Conservation (phyloP, 208 protist genomes). For the Acanthamoeba sp. region DNA sequence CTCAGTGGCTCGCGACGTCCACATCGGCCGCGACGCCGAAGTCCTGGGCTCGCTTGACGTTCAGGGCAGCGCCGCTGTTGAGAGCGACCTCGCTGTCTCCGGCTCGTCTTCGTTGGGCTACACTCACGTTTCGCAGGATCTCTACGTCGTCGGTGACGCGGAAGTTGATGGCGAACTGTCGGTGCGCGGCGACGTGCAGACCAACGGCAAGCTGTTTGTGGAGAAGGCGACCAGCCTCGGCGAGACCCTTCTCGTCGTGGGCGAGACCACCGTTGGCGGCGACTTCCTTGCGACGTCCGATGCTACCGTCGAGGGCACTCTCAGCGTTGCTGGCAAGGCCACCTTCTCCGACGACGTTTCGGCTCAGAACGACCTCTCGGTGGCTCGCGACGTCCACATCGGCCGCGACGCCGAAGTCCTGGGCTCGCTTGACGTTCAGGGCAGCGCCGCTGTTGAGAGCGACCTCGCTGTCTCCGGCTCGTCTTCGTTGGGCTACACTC, state of each 20-base stretch:
- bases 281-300: background rate
- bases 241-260: background rate
- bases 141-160: background rate
- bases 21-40: background rate
- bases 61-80: no score
- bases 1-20: background rate
- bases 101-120: background rate
- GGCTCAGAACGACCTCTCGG: background rate
- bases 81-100: no score
- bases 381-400: background rate
- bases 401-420: background rate
- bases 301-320: conserved; percentile 30
- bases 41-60: no score
- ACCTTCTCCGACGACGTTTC: background rate
- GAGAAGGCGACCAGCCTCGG: conserved; percentile 12
- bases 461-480: background rate
- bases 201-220: conserved; percentile 3
- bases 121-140: no score
- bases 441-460: no score
- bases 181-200: conserved; percentile 6
- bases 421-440: no score
- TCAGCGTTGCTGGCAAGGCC: background rate
- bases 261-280: background rate
- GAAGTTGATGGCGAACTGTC: background rate
- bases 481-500: no score